These are phyloP conservation scores for Volvox africanus DNA, from an alignment of 139 green algal genomes.

Conservation along the genomic window DNA sequence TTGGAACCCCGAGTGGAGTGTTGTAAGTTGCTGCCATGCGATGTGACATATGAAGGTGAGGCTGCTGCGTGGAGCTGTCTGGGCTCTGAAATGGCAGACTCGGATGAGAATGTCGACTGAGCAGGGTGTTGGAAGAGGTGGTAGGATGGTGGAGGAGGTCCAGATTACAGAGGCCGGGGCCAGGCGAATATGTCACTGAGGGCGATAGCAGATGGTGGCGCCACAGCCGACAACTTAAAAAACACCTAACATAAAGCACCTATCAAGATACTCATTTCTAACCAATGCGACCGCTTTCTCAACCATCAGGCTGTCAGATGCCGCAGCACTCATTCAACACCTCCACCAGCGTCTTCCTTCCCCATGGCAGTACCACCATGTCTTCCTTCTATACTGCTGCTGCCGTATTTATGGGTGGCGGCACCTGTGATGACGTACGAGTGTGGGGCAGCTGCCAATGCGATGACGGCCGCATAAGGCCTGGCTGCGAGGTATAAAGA, in stretches of 20 bases:
- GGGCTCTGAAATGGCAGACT: background rate
- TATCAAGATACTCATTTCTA: background rate
- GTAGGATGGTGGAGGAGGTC: background rate
- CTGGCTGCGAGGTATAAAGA: slow-evolving; percentile 5
- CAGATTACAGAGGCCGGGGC: background rate
- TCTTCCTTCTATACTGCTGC: slow-evolving; percentile 5
- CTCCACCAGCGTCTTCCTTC: background rate
- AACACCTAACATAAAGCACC: background rate
- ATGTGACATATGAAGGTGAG: background rate
- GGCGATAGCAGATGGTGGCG: too few species aligned
- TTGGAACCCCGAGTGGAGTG: background rate
- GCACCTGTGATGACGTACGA: background rate
- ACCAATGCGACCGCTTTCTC: background rate
- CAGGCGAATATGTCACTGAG: background rate
- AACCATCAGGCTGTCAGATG: background rate
- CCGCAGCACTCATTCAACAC: slow-evolving; percentile 5
- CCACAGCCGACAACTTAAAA: background rate
- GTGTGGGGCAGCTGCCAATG: slow-evolving; percentile 20
- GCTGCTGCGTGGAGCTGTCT: background rate
- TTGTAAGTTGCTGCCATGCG: slow-evolving; percentile 18
- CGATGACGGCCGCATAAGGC: slow-evolving; percentile 15
- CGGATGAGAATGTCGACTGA: too few species aligned
- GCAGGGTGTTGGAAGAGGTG: too few species aligned
- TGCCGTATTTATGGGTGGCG: background rate
- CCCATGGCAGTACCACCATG: background rate